These are phyloP conservation scores for Lepidium didymum DNA, from an alignment of 345 rosid genomes.

Conservation along the genomic window DNA sequence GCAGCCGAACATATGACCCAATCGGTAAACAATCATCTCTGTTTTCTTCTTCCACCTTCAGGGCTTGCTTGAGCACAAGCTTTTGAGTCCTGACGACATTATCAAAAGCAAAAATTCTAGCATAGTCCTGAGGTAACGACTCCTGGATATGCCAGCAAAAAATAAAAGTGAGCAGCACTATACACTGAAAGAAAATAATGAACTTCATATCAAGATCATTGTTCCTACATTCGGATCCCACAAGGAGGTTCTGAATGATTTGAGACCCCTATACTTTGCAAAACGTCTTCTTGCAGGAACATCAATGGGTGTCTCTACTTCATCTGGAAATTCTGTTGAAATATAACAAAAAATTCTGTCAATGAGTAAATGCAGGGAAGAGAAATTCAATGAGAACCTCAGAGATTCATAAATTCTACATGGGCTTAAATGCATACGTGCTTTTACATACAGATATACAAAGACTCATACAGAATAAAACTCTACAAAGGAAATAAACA, in stretches of 20 bases:
- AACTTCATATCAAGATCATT: conserved; percentile 2
- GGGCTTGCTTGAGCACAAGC: conserved; percentile 60
- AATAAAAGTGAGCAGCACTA: background rate
- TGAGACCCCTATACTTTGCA: conserved; percentile 84
- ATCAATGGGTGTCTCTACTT: conserved; percentile 88
- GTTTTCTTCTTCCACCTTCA: conserved; percentile 46
- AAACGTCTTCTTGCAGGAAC: conserved; percentile 84
- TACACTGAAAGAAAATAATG: background rate
- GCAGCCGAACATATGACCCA: conserved; percentile 65
- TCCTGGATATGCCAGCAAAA: conserved; percentile 50
- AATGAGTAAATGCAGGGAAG: background rate
- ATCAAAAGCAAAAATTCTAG: conserved; percentile 87
- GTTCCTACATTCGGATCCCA: conserved; percentile 88
- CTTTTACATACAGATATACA: background rate
- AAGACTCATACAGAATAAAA: background rate
- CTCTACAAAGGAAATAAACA: conserved; percentile 1
- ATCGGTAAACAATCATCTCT: conserved; percentile 47
- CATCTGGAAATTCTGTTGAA: conserved; percentile 82
- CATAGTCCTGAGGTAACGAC: conserved; percentile 88
- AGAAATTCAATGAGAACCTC: background rate
- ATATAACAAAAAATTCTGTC: background rate
- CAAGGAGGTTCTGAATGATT: conserved; percentile 87
- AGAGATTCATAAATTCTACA: background rate
- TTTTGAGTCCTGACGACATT: conserved; percentile 77
- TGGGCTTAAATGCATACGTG: background rate